Evolutionary conservation across 2,329 filamentous ascomycete species (phyloP).

Genomic region (Penicillium sp.): DNA sequence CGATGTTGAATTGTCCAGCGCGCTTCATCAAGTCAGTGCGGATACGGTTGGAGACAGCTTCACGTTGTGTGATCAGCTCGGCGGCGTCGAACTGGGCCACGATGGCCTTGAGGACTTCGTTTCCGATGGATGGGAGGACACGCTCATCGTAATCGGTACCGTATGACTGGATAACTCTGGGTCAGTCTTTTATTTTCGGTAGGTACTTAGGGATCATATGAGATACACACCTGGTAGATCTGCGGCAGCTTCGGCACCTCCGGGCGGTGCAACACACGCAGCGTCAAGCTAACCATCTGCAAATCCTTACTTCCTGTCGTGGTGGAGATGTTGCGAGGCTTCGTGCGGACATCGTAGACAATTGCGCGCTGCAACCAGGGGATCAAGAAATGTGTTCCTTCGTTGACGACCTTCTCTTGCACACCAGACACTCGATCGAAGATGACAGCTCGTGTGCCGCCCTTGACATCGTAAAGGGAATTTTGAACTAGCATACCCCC

Average conservation of each 20-base stretch:
- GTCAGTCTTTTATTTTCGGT: background rate
- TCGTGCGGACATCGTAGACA: conserved; percentile 95
- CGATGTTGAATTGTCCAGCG: conserved; percentile 97
- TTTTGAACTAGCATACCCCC: conserved; percentile 68
- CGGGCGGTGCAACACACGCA: conserved; percentile 90
- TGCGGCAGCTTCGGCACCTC: conserved; percentile 90
- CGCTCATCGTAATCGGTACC: conserved; percentile 98
- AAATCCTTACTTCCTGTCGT: conserved; percentile 98
- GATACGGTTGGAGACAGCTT: conserved; percentile 94
- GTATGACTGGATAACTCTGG: conserved; percentile 67
- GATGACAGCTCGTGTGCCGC: conserved; percentile 92
- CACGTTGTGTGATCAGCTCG: conserved; percentile 97
- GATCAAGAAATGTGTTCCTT: conserved; percentile 94
- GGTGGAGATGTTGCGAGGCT: conserved; percentile 94
- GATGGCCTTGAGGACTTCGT: conserved; percentile 98
- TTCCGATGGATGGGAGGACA: conserved; percentile 96
- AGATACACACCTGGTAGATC: conserved; percentile 83
- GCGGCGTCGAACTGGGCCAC: conserved; percentile 98
- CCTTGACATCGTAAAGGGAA: conserved; percentile 95
- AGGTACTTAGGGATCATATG: background rate
- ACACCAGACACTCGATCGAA: conserved; percentile 93
- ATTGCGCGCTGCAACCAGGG: conserved; percentile 95
- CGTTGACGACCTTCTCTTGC: conserved; percentile 86
- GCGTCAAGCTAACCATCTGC: conserved; percentile 98
- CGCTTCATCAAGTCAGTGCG: conserved; percentile 87